These are phyloP conservation scores for Saccharum hybrid DNA, from an alignment of 202 grass and related monocot species.

Conservation along the genomic window DNA sequence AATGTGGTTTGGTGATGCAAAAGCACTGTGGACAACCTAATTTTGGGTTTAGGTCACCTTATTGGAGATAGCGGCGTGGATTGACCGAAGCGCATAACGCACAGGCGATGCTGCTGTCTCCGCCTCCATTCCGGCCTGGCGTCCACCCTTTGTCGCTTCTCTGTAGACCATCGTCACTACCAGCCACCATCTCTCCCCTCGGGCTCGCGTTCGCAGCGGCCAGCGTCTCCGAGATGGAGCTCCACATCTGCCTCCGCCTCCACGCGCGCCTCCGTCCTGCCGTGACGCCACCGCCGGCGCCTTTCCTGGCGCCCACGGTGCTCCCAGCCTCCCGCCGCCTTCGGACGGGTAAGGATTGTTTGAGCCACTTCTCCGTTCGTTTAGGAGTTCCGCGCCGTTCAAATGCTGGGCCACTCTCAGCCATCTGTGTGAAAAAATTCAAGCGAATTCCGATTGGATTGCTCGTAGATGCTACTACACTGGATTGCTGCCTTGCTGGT, in stretches of 20 bases:
- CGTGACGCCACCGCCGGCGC: neutral
- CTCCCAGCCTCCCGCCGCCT: conserved; percentile 18
- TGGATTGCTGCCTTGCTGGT: neutral
- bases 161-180: conserved; percentile 6
- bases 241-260: conserved; percentile 35
- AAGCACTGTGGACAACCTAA: no score
- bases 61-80: no score
- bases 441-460: neutral
- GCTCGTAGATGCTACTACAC: neutral
- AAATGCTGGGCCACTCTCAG: neutral
- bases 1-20: no score
- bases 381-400: neutral
- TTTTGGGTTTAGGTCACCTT: no score
- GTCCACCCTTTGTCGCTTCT: conserved; percentile 24
- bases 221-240: conserved; percentile 48
- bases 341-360: conserved; percentile 31
- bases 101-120: neutral
- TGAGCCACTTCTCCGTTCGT: neutral
- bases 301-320: neutral
- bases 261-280: conserved; percentile 33
- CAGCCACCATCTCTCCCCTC: neutral
- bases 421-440: neutral
- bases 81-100: no score
- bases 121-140: neutral
- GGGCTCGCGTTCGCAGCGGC: neutral